A percentile compares a stretch with the other conserved stretches of the same genome.
phyloP scores from a whole-genome alignment of 2,329 filamentous ascomycete species.

The Cadophora sp. region DNA sequence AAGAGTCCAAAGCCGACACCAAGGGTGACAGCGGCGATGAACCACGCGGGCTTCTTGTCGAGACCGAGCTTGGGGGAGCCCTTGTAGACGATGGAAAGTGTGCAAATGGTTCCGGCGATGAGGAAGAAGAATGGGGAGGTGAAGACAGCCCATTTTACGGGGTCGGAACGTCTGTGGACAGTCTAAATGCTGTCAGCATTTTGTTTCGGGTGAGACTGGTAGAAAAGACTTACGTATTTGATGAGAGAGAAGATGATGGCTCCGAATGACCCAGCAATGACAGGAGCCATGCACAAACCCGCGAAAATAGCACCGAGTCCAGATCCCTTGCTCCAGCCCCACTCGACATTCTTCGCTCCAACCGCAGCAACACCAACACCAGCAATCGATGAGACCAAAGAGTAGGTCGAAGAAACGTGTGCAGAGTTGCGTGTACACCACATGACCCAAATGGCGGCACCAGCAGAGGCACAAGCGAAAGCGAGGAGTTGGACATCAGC shows the following conservation, averaged over 20 bases:
- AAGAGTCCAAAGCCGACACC: slow-evolving; percentile 67
- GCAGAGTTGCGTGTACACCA: slow-evolving; percentile 78
- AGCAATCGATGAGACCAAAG: slow-evolving; percentile 71
- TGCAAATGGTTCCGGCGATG: slow-evolving; percentile 75
- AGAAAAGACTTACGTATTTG: slow-evolving; percentile 53
- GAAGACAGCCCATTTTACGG: slow-evolving; percentile 75
- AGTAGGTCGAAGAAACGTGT: slow-evolving; percentile 77
- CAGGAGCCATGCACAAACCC: slow-evolving; percentile 73
- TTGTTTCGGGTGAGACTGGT: not conserved
- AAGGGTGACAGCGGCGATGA: slow-evolving; percentile 69
- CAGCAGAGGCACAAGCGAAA: slow-evolving; percentile 68
- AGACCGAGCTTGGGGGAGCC: slow-evolving; percentile 73
- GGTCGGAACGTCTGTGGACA: slow-evolving; percentile 76
- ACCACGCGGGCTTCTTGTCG: slow-evolving; percentile 70
- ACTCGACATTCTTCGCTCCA: slow-evolving; percentile 66
- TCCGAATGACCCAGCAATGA: slow-evolving; percentile 68
- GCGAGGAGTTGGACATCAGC: slow-evolving; percentile 73
- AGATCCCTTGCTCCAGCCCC: slow-evolving; percentile 73
- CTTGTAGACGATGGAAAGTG: slow-evolving; percentile 82
- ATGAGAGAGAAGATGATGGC: slow-evolving; percentile 76
- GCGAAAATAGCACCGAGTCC: slow-evolving; percentile 76
- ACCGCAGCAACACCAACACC: slow-evolving; percentile 73
- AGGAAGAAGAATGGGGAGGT: slow-evolving; percentile 80
- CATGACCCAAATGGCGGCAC: slow-evolving; percentile 77
- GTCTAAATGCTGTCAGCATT: slow-evolving; percentile 37